phyloP scores from a whole-genome alignment of 2,329 filamentous ascomycete genomes.

The Akanthomyces uredinophilus region DNA sequence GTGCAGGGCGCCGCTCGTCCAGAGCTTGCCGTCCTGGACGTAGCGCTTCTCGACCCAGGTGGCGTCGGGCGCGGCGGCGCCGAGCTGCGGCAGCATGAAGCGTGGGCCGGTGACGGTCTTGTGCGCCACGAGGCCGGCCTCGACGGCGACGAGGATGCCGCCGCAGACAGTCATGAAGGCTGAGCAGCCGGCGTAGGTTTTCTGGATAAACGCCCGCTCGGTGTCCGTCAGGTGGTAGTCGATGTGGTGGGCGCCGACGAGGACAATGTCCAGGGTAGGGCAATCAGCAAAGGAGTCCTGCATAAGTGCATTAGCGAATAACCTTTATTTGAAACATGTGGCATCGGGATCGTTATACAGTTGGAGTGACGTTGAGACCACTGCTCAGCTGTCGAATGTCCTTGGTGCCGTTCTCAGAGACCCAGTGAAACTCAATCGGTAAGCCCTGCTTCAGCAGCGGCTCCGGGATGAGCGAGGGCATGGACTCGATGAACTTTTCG shows the following conservation, averaged over 20 bases:
- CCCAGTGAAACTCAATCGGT: constrained; percentile 31
- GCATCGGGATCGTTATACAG: constrained; percentile 20
- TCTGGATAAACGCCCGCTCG: constrained; percentile 33
- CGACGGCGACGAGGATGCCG: constrained; percentile 28
- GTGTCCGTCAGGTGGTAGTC: constrained; percentile 26
- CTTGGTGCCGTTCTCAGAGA: constrained; percentile 24
- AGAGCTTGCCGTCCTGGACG: constrained; percentile 32
- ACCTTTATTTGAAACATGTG: too few species aligned
- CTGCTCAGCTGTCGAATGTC: constrained; percentile 20
- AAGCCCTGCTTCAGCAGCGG: constrained; percentile 21
- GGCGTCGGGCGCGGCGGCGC: constrained; percentile 23
- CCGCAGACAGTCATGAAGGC: constrained; percentile 38
- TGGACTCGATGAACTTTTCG: constrained; percentile 17
- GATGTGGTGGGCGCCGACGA: constrained; percentile 33
- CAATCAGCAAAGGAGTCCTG: constrained; percentile 36
- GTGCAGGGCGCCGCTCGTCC: constrained; percentile 31
- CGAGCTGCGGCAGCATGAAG: constrained; percentile 23
- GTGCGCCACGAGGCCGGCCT: constrained; percentile 32
- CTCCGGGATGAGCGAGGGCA: constrained; percentile 18
- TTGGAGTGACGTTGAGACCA: constrained; percentile 26
- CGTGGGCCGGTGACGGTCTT: constrained; percentile 35
- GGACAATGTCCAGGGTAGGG: constrained; percentile 35
- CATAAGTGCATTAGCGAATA: background rate
- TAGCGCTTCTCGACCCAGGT: constrained; percentile 36
- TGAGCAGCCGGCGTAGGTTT: constrained; percentile 28